Base-by-base conservation (phyloP, 1,284 basidiomycete species). In the Erythrobasidium hasegawianum region DNA sequence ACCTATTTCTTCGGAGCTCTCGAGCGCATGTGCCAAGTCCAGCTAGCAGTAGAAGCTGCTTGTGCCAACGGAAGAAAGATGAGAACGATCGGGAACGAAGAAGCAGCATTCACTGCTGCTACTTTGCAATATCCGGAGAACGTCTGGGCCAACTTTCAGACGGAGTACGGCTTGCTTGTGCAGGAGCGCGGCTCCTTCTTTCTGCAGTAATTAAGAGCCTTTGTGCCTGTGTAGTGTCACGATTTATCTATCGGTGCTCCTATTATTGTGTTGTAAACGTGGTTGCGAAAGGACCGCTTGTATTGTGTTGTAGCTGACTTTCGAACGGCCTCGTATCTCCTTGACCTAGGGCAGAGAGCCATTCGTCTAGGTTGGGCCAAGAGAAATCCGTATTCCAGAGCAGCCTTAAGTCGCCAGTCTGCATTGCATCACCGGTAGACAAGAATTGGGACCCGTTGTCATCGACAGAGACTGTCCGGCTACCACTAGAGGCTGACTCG, bases 41-140 rank as follows among this genome's bases (percentile, higher is more conserved):
- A 79, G 68, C 72, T 79, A 22, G 57, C 75, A 67, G 73, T 74
- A 22, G 77, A 79, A 68, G 77, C 78, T 2, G 77, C 78, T 0
- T 71, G 71, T n/a, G 77, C 75, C 0, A 72, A 70, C 67, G 60
- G 74, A 2, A 43, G 77, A 60, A 70, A 69, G 69, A 78, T 74
- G 71, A 69, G 58, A 26, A 55, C 74, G 33, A 76, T 77, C 45
- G 72, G 72, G 56, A 71, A 73, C 20, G 73, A 75, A 60, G 76
- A 77, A 66, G 77, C 77, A 1, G 58, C 58, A n/a, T 79, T 76
- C 67, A 77, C 77, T 1, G 77, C 77, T 1, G 70, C 70, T 2
- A 77, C 77, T 0, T 71, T 78, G 29, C 73, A 75, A 59, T 71
- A 76, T 57, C 70, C 68, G 29, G 72, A 75, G 57, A 74, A 73